These are phyloP conservation scores for Onygenales sp. DNA, from an alignment of 2,329 filamentous ascomycete species.

Conservation along the genomic window DNA sequence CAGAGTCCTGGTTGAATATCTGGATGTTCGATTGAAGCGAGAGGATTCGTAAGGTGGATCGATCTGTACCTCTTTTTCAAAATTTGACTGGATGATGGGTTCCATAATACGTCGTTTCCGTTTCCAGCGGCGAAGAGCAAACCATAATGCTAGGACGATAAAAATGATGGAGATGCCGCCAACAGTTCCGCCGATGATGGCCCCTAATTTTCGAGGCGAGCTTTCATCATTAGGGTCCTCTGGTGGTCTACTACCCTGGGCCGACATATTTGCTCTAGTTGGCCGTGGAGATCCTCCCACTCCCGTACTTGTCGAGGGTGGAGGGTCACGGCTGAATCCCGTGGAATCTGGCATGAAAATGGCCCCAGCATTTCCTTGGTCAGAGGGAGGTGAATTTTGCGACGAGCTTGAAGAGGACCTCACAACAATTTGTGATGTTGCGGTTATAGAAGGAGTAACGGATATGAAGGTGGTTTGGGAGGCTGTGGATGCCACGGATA, in stretches of 20 bases:
- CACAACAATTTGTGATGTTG: not conserved
- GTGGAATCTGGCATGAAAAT: not conserved
- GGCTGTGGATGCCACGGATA: not conserved
- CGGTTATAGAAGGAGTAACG: not conserved
- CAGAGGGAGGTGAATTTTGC: not conserved
- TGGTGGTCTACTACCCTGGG: not conserved
- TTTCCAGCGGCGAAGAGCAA: slow-evolving; percentile 17
- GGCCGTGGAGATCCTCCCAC: not conserved
- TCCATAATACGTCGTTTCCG: slow-evolving; percentile 4
- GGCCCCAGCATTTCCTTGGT: not conserved
- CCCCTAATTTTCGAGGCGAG: slow-evolving; percentile 9
- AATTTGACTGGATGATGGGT: not conserved
- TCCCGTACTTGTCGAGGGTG: not conserved
- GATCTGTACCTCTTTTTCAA: not conserved
- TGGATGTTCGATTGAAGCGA: not conserved
- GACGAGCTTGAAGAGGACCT: not conserved
- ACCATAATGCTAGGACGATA: slow-evolving; percentile 15
- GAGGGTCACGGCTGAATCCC: not conserved
- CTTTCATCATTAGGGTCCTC: slow-evolving; percentile 5
- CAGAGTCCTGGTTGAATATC: not conserved
- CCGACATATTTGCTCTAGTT: not conserved
- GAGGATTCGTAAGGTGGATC: not conserved
- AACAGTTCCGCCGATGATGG: slow-evolving; percentile 21
- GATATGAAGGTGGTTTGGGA: not conserved
- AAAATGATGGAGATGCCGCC: slow-evolving; percentile 19